phyloP scores from a whole-genome alignment of 2,329 filamentous ascomycete genomes.

The Tolypocladium sp. region DNA sequence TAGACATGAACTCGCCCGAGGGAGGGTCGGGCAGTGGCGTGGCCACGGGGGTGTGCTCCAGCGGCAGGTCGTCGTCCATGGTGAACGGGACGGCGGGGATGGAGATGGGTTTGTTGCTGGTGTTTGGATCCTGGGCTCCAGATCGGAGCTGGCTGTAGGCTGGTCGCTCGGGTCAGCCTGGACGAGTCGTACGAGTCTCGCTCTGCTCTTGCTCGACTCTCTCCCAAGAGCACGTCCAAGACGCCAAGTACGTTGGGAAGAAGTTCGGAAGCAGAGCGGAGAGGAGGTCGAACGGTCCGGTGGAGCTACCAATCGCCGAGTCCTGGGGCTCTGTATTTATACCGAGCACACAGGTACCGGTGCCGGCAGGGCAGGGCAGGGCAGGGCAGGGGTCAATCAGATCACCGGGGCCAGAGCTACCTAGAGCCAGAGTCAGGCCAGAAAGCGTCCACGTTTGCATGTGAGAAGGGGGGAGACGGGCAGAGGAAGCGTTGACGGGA shows the following conservation, averaged over 20 bases:
- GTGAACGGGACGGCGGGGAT: background rate
- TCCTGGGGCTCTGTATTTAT: background rate
- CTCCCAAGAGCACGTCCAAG: no score
- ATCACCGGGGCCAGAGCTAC: background rate
- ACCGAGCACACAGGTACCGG: no score
- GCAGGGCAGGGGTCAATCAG: background rate
- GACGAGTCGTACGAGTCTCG: no score
- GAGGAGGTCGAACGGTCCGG: no score
- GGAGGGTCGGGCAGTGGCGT: slow-evolving; percentile 16
- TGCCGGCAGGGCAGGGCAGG: no score
- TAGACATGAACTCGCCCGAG: slow-evolving; percentile 28
- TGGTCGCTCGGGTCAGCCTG: background rate
- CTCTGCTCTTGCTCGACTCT: no score
- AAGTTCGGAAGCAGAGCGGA: no score
- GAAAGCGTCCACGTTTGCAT: background rate
- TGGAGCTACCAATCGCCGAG: no score
- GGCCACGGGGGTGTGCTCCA: slow-evolving; percentile 1
- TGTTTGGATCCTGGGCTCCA: background rate
- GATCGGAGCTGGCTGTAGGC: background rate
- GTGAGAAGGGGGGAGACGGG: background rate
- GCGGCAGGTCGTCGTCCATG: background rate
- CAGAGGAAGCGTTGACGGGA: background rate
- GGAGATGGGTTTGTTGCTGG: background rate
- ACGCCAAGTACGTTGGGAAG: no score
- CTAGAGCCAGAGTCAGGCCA: background rate